Evolutionary conservation across 2,329 filamentous ascomycete species (phyloP).

Genomic region (Cladorrhinum sp.): DNA sequence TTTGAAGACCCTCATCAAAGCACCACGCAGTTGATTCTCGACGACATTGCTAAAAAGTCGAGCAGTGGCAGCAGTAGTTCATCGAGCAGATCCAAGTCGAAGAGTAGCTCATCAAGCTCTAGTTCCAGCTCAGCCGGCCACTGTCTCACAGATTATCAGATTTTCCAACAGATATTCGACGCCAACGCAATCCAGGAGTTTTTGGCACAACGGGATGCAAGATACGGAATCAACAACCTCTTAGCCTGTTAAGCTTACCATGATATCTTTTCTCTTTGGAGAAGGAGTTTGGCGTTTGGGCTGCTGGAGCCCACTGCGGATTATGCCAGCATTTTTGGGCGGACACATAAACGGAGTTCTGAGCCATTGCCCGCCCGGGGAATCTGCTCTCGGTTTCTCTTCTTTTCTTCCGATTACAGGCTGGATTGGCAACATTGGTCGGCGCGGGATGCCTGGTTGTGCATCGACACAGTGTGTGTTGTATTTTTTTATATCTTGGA

Average conservation of each 20-base stretch:
- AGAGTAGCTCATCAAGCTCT: conserved; percentile 31
- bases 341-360: not conserved
- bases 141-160: conserved; percentile 45
- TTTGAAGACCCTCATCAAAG: conserved; percentile 58
- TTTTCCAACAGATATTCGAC: conserved; percentile 54
- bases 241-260: too few species aligned
- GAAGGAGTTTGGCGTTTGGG: conserved; percentile 4
- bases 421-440: conserved; percentile 9
- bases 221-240: conserved; percentile 53
- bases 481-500: not conserved
- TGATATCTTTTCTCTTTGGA: not conserved
- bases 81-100: conserved; percentile 34
- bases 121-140: conserved; percentile 30
- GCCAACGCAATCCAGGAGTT: conserved; percentile 48
- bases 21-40: conserved; percentile 51
- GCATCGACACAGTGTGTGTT: not conserved
- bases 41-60: conserved; percentile 55
- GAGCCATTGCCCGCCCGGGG: not conserved
- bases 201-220: conserved; percentile 51
- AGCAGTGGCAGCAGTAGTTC: conserved; percentile 30
- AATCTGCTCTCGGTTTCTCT: not conserved
- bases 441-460: not conserved
- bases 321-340: conserved; percentile 11
- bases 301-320: conserved; percentile 1
- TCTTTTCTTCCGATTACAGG: not conserved